Conservation (phyloP, 83 land plant species). For the Diphasiastrum complanatum region DNA sequence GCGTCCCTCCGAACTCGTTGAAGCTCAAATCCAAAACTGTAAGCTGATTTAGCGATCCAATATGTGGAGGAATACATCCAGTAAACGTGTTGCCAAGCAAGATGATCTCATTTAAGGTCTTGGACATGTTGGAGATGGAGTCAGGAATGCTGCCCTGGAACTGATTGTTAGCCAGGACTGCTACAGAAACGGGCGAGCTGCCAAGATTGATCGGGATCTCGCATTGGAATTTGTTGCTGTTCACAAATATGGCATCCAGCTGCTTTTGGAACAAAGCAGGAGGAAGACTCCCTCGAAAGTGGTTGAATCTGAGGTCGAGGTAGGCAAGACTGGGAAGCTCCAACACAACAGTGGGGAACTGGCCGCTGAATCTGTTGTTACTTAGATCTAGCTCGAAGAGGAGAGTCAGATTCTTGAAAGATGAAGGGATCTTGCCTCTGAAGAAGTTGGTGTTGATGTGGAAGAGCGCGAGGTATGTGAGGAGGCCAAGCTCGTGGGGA, state of each 20-base stretch:
- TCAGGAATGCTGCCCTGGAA: slow-evolving; percentile 49
- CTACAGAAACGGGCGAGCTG: slow-evolving; percentile 52
- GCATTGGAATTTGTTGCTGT: slow-evolving; percentile 46
- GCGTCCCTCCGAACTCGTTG: slow-evolving; percentile 43
- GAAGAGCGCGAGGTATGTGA: slow-evolving; percentile 53
- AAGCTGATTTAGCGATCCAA: slow-evolving; percentile 36
- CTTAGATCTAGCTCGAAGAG: slow-evolving; percentile 67
- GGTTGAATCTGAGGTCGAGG: slow-evolving; percentile 61
- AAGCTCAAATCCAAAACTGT: slow-evolving; percentile 52
- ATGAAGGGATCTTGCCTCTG: slow-evolving; percentile 47
- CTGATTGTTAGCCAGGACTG: slow-evolving; percentile 61
- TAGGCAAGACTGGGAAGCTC: slow-evolving; percentile 37
- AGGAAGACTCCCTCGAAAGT: slow-evolving; percentile 60
- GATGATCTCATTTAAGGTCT: slow-evolving; percentile 43
- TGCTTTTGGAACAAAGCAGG: slow-evolving; percentile 47
- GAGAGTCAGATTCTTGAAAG: slow-evolving; percentile 29
- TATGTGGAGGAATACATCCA: slow-evolving; percentile 42
- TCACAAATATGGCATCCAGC: slow-evolving; percentile 65
- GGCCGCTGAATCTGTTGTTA: slow-evolving; percentile 60
- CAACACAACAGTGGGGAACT: slow-evolving; percentile 49
- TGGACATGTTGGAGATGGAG: slow-evolving; percentile 40
- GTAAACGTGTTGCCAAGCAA: slow-evolving; percentile 47
- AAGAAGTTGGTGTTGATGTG: slow-evolving; percentile 72
- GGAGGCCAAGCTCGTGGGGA: slow-evolving; percentile 56
- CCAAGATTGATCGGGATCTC: slow-evolving; percentile 52